Base-by-base conservation (phyloP, 164 flowering plant genomes). In the Nymphaea thermarum region DNA sequence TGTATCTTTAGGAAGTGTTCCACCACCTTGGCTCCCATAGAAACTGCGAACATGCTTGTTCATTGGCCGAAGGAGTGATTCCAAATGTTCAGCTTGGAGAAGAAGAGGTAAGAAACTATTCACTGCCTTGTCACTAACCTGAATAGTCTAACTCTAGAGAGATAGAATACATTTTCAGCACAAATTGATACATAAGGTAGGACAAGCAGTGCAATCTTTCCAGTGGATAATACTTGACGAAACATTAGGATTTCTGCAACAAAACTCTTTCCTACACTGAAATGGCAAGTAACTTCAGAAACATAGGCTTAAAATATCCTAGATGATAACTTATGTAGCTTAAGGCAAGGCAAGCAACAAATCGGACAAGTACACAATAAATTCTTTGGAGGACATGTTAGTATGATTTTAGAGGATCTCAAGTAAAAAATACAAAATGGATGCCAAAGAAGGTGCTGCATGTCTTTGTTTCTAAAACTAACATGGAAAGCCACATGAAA, bases 191-290 rank as follows among this genome's bases (percentile, higher is more conserved):
- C 98, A 82, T 94, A 91, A 16, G 98, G 98, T 67, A 91, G 87
- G 43, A 94, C 98, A 77, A 94, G 97, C 16, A 91, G 66, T 70
- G 97, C 96, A 73, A 91, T 88, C 80, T 89, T 94, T 75, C 92
- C 92, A 63, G 85, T 81, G 66, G 79, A 72, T 68, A 89, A 75
- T 71, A 89, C 85, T 72, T 89, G 78, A 70, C 91, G 85, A 74
- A 94, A 66, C 98, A 94, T 94, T 75, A 94, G 74, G 70, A 94
- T 88, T 72, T 94, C 98, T 69, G 98, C 98, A 76, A 94, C 97
- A 84, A 94, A 88, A 83, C 96, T 94, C 82, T 91, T 91, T 61
- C 98, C 98, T 60, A 96, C 98, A 82, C 98, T 94, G 85, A 73
- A 59, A 70, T n/a, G 75, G 55, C 57, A 65, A 68, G 55, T 15